Evolutionary conservation across 768 basidiomycete species (phyloP).

Genomic region (Pulveroboletus sp.): DNA sequence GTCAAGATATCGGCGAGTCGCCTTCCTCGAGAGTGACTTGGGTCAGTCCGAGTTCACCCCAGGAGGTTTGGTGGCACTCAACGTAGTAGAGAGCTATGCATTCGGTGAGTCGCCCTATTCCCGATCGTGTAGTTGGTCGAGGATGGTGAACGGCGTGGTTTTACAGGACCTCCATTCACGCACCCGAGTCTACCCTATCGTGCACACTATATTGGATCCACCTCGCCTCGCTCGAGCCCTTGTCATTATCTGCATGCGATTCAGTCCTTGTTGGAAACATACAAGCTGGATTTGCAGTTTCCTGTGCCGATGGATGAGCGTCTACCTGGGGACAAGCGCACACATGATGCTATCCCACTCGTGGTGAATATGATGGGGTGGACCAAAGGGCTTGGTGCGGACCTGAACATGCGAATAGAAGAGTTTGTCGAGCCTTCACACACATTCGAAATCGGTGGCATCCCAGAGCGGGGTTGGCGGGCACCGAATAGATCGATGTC

Average conservation of each 20-base stretch:
- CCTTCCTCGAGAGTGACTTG: slow-evolving; percentile 87
- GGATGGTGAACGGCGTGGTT: background rate
- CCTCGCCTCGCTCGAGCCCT: slow-evolving; percentile 74
- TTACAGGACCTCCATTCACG: slow-evolving; percentile 79
- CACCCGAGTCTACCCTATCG: slow-evolving; percentile 67
- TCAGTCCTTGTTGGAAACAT: slow-evolving; percentile 59
- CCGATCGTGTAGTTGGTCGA: background rate
- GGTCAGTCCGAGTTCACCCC: slow-evolving; percentile 95
- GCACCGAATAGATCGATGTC: slow-evolving; percentile 3
- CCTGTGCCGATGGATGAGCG: slow-evolving; percentile 31
- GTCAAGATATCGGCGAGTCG: slow-evolving; percentile 70
- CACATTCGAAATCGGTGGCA: slow-evolving; percentile 19
- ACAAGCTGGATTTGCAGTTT: slow-evolving; percentile 63
- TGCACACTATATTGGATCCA: slow-evolving; percentile 79
- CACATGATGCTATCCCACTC: slow-evolving; percentile 65
- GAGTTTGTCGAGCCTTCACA: slow-evolving; percentile 51
- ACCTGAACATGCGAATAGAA: slow-evolving; percentile 69
- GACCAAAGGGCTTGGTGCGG: slow-evolving; percentile 88
- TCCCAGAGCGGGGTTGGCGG: slow-evolving; percentile 23
- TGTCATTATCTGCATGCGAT: slow-evolving; percentile 70
- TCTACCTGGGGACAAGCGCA: slow-evolving; percentile 32
- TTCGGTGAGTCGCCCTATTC: slow-evolving; percentile 50
- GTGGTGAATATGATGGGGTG: slow-evolving; percentile 97
- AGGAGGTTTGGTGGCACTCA: slow-evolving; percentile 78
- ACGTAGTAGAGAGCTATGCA: slow-evolving; percentile 57